Conservation (phyloP, 768 basidiomycete species). For the Infundibulicybe gibba region DNA sequence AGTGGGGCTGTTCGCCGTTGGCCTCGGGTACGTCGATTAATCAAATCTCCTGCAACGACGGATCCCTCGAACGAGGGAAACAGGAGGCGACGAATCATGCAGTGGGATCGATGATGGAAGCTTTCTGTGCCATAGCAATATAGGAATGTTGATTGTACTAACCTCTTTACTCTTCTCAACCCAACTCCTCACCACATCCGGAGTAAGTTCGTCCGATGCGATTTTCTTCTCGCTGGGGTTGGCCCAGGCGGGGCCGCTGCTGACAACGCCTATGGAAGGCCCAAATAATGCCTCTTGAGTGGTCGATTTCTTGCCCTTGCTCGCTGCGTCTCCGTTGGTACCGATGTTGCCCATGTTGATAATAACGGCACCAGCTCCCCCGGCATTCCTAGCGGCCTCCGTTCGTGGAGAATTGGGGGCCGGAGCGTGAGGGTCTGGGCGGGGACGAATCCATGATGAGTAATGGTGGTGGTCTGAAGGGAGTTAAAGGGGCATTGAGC, state of each 20-base stretch:
- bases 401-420: constrained; percentile 48
- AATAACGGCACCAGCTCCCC: constrained; percentile 16
- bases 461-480: constrained; percentile 44
- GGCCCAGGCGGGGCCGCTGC: constrained; percentile 70
- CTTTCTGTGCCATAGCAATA: background rate
- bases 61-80: no score
- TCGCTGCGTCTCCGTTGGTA: constrained; percentile 1
- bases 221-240: constrained; percentile 57
- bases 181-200: constrained; percentile 81
- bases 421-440: constrained; percentile 39
- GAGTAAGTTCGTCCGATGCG: constrained; percentile 68
- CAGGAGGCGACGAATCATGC: no score
- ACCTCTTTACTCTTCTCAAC: constrained; percentile 88
- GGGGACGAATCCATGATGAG: constrained; percentile 55
- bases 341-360: background rate
- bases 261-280: constrained; percentile 81
- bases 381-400: constrained; percentile 45
- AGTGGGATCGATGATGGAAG: no score
- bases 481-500: background rate
- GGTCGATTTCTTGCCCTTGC: constrained; percentile 45
- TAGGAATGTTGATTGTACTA: constrained; percentile 16
- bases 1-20: no score
- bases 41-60: no score
- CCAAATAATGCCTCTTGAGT: constrained; percentile 85
- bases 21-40: no score